A percentile compares a stretch with the other conserved stretches of the same genome.
Conservation (phyloP, 192 early-diverging fungal genomes). For the Lunasporangiospora selenospora region DNA sequence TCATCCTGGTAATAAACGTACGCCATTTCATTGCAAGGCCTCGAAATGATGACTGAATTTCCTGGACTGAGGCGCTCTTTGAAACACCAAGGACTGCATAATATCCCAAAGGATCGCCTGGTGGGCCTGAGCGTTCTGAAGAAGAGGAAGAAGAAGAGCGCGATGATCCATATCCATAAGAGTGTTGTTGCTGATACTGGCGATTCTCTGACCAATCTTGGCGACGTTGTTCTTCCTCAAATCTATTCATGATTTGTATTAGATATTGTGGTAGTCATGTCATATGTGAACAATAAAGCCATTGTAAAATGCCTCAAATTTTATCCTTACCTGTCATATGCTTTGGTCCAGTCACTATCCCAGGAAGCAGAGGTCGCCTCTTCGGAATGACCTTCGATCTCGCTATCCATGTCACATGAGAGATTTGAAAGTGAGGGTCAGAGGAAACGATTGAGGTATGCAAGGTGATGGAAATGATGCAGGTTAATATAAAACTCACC, state of each 20-base stretch:
- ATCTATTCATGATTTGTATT: constrained; percentile 2
- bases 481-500: too few relatives aligned
- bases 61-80: constrained; percentile 41
- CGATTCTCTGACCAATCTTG: constrained; percentile 45
- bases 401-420: too few relatives aligned
- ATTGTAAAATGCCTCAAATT: too few relatives aligned
- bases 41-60: constrained; percentile 60
- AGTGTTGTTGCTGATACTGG: constrained; percentile 31
- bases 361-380: constrained; percentile 47
- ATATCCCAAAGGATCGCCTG: constrained; percentile 52
- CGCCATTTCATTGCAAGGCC: constrained; percentile 52
- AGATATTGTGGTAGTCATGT: background rate
- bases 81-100: constrained; percentile 50
- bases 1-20: too few relatives aligned
- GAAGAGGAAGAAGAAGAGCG: constrained; percentile 6
- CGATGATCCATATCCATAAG: constrained; percentile 9
- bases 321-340: constrained; percentile 46
- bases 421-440: too few relatives aligned
- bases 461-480: too few relatives aligned
- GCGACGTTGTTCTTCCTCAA: constrained; percentile 40
- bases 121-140: constrained; percentile 1
- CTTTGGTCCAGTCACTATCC: constrained; percentile 57
- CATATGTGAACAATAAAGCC: background rate
- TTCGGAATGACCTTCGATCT: constrained; percentile 43
- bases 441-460: too few relatives aligned